These are phyloP conservation scores for Gynochthodes officinalis DNA, from an alignment of 257 asterid genomes.

Conservation along the genomic window DNA sequence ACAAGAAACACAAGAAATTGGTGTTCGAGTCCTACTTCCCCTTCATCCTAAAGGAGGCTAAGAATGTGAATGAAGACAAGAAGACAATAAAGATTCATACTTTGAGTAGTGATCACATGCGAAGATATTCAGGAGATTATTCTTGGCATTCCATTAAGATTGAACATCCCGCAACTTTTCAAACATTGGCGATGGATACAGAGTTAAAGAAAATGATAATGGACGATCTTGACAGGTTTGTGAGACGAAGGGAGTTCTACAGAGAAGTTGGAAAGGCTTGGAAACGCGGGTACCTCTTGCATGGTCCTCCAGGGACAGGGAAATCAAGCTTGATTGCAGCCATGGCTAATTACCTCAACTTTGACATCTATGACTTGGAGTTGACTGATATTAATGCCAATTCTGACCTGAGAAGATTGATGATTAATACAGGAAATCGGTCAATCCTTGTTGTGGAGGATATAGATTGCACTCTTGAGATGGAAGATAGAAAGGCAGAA, in stretches of 20 bases:
- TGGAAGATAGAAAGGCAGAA: constrained; percentile 34
- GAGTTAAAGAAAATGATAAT: constrained; percentile 39
- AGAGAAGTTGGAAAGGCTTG: constrained; percentile 52
- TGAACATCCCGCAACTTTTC: constrained; percentile 50
- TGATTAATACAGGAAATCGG: constrained; percentile 33
- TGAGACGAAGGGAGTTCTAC: constrained; percentile 38
- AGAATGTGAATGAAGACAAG: constrained; percentile 23
- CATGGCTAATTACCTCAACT: constrained; percentile 50
- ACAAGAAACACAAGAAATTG: constrained; percentile 32
- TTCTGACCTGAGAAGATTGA: constrained; percentile 37
- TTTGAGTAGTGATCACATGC: constrained; percentile 21
- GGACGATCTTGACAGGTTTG: constrained; percentile 44
- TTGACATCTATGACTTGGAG: constrained; percentile 54
- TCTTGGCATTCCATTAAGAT: constrained; percentile 42
- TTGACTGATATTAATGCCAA: constrained; percentile 30
- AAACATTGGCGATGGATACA: constrained; percentile 42
- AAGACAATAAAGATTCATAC: constrained; percentile 41
- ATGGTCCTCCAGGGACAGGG: constrained; percentile 56
- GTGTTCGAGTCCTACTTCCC: constrained; percentile 42
- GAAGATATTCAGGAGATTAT: constrained; percentile 25
- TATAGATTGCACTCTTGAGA: constrained; percentile 39
- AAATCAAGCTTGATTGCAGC: constrained; percentile 55
- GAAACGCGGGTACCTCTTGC: constrained; percentile 52
- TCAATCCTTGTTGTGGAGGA: constrained; percentile 55
- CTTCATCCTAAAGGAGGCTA: constrained; percentile 26